These are phyloP conservation scores for Starmerella roubikii DNA, from an alignment of 805 yeast genomes.

Conservation along the genomic window DNA sequence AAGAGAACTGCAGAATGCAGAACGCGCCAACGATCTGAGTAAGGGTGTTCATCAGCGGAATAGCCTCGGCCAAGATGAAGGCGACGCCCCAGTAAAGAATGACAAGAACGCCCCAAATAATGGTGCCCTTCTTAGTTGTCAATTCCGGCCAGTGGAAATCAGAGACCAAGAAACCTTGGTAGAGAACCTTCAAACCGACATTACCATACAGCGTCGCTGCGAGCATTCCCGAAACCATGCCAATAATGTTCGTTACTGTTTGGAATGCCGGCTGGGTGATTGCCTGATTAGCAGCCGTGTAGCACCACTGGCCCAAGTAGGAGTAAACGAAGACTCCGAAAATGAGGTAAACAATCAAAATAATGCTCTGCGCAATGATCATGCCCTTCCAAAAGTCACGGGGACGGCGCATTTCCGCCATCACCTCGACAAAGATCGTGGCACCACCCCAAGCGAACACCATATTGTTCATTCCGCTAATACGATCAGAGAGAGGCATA, in stretches of 20 bases:
- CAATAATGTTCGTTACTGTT: slow-evolving; percentile 28
- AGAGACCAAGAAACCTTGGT: slow-evolving; percentile 29
- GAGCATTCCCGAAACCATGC: slow-evolving; percentile 30
- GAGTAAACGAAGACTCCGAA: slow-evolving; percentile 34
- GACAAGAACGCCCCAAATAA: slow-evolving; percentile 29
- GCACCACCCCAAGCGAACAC: slow-evolving; percentile 41
- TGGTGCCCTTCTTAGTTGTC: slow-evolving; percentile 27
- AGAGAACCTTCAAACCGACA: slow-evolving; percentile 34
- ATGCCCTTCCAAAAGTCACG: slow-evolving; percentile 38
- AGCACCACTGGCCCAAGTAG: slow-evolving; percentile 33
- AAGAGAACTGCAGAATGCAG: slow-evolving; percentile 35
- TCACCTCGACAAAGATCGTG: slow-evolving; percentile 35
- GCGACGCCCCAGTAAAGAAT: slow-evolving; percentile 34
- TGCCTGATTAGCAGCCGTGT: slow-evolving; percentile 31
- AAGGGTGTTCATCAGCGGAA: slow-evolving; percentile 32
- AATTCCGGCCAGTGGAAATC: slow-evolving; percentile 27
- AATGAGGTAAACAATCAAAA: slow-evolving; percentile 30
- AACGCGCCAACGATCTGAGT: slow-evolving; percentile 32
- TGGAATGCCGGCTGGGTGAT: slow-evolving; percentile 26
- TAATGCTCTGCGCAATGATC: slow-evolving; percentile 31
- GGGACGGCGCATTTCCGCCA: slow-evolving; percentile 38
- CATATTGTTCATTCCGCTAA: slow-evolving; percentile 30
- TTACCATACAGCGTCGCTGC: slow-evolving; percentile 37
- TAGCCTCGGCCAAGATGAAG: slow-evolving; percentile 33
- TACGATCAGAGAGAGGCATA: slow-evolving; percentile 4